A percentile compares a stretch with the other conserved stretches of the same genome.
Evolutionary conservation across 805 yeast species (phyloP).

Genomic region (Sugiyamaella boreocaroliniensis): DNA sequence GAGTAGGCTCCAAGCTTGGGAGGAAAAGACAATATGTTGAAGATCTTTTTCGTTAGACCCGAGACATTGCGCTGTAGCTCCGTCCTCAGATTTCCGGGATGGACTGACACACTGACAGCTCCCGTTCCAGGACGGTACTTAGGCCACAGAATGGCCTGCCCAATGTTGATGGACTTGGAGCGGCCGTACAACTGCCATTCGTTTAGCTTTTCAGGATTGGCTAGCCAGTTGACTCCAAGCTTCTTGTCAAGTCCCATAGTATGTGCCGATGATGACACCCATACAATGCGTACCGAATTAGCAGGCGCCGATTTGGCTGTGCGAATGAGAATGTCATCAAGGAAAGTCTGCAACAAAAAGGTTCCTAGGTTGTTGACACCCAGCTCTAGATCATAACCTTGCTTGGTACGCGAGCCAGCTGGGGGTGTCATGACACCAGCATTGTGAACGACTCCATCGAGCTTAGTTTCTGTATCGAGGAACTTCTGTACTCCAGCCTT

Average conservation of each 20-base stretch:
- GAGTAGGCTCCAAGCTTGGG: conserved; percentile 38
- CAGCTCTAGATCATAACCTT: conserved; percentile 43
- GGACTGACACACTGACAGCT: conserved; percentile 33
- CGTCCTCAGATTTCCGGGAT: conserved; percentile 38
- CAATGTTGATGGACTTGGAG: conserved; percentile 39
- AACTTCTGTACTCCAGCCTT: conserved; percentile 34
- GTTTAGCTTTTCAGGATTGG: conserved; percentile 14
- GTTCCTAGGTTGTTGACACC: conserved; percentile 46
- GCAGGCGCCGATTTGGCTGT: conserved; percentile 27
- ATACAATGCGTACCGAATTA: conserved; percentile 26
- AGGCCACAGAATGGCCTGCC: conserved; percentile 36
- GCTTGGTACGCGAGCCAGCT: conserved; percentile 28
- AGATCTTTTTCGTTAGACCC: not conserved
- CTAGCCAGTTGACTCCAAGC: conserved; percentile 34
- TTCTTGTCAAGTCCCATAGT: conserved; percentile 23
- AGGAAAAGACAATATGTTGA: not conserved
- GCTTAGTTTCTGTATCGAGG: conserved; percentile 21
- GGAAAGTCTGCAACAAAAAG: conserved; percentile 35
- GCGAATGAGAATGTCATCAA: conserved; percentile 34
- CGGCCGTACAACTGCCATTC: conserved; percentile 33
- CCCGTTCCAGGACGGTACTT: conserved; percentile 28
- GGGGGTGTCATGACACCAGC: conserved; percentile 43
- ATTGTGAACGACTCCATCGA: conserved; percentile 39
- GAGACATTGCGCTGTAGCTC: conserved; percentile 30
- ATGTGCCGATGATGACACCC: conserved; percentile 37